phyloP scores from a whole-genome alignment of 257 asterid genomes.

The Gentiana dahurica region DNA sequence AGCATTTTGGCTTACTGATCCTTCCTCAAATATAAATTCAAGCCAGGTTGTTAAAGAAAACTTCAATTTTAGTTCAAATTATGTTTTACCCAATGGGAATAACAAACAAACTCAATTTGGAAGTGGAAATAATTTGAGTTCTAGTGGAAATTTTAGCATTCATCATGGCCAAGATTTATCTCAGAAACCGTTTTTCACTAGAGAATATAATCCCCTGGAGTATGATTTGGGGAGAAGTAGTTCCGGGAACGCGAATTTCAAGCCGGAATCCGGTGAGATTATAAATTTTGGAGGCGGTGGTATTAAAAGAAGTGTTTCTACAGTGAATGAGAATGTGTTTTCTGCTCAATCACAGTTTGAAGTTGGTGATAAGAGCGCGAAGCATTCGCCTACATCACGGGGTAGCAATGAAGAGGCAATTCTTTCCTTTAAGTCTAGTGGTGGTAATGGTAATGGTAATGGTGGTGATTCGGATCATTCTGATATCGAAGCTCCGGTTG shows the following conservation, averaged over 20 bases:
- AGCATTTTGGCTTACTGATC: constrained; percentile 55
- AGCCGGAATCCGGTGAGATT: constrained; percentile 54
- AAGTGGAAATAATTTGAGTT: constrained; percentile 32
- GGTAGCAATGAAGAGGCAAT: constrained; percentile 63
- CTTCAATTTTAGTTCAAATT: not conserved
- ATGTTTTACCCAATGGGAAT: constrained; percentile 16
- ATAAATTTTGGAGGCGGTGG: constrained; percentile 34
- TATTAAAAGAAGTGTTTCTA: constrained; percentile 14
- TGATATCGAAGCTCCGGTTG: constrained; percentile 57
- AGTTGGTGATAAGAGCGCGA: constrained; percentile 24
- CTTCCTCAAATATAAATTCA: constrained; percentile 24
- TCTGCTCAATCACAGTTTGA: constrained; percentile 18
- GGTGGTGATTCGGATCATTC: constrained; percentile 54
- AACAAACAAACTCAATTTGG: constrained; percentile 24
- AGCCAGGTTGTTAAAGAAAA: constrained; percentile 30
- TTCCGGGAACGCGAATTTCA: constrained; percentile 22
- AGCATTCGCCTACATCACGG: constrained; percentile 37
- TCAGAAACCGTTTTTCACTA: constrained; percentile 12
- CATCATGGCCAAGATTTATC: constrained; percentile 6
- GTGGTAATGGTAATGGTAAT: constrained; percentile 29
- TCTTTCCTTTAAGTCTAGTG: constrained; percentile 69
- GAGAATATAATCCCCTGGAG: constrained; percentile 46
- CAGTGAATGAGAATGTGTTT: constrained; percentile 32
- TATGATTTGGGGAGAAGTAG: constrained; percentile 32
- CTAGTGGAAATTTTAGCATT: constrained; percentile 17